Percentiles rank a stretch among this genome's conserved stretches.
These are phyloP conservation scores for Aureobasidium sp. DNA, from an alignment of 2,329 filamentous ascomycete genomes.

Conservation along the genomic window DNA sequence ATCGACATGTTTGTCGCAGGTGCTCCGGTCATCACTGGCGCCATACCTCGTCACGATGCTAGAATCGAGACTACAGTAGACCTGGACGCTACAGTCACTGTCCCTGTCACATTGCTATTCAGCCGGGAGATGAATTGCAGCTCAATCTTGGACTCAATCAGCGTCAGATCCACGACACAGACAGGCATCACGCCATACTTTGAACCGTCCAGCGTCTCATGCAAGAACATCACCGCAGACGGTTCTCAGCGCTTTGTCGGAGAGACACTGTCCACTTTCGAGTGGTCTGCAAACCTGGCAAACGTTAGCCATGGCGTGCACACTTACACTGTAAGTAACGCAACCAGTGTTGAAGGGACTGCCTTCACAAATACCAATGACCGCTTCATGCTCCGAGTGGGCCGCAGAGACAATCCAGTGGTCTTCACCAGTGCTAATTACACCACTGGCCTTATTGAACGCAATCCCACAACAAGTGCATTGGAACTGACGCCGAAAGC, in stretches of 20 bases:
- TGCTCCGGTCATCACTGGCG: conserved; percentile 50
- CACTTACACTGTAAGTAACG: conserved; percentile 48
- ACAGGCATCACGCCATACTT: conserved; percentile 36
- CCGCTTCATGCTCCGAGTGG: conserved; percentile 54
- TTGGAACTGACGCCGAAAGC: conserved; percentile 49
- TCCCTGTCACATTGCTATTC: conserved; percentile 51
- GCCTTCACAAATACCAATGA: conserved; percentile 44
- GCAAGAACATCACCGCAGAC: conserved; percentile 31
- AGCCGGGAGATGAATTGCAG: conserved; percentile 54
- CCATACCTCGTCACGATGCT: conserved; percentile 53
- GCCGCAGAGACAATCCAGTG: conserved; percentile 49
- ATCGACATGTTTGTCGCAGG: conserved; percentile 41
- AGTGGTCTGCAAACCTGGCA: conserved; percentile 43
- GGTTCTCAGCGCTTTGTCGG: conserved; percentile 31
- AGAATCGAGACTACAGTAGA: conserved; percentile 44
- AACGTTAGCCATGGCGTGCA: conserved; percentile 55
- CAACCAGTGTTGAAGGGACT: conserved; percentile 33
- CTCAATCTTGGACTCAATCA: conserved; percentile 41
- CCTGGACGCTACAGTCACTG: conserved; percentile 29
- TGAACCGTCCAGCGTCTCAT: conserved; percentile 37
- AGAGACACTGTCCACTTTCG: conserved; percentile 48
- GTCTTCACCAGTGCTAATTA: conserved; percentile 54
- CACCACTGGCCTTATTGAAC: conserved; percentile 42
- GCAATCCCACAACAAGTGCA: conserved; percentile 26
- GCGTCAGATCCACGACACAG: conserved; percentile 46